These are phyloP conservation scores for Stachybotrys chlorohalonatus DNA, from an alignment of 2,329 filamentous ascomycete genomes.

Conservation along the genomic window DNA sequence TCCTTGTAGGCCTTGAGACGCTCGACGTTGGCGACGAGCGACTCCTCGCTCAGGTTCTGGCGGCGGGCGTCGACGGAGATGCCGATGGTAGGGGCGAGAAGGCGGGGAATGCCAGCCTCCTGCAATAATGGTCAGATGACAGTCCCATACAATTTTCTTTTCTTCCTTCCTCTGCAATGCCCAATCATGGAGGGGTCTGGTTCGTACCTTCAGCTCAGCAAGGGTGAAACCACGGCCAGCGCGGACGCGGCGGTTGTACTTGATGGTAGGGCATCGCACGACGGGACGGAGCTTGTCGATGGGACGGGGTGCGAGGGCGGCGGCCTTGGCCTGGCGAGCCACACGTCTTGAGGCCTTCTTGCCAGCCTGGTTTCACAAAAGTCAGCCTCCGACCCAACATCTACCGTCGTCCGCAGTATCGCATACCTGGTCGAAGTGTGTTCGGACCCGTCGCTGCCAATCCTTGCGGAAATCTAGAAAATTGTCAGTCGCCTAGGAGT, in stretches of 20 bases:
- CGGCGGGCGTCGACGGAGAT: slow-evolving; percentile 95
- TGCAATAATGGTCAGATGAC: slow-evolving; percentile 34
- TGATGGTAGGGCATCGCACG: slow-evolving; percentile 95
- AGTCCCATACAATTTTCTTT: neutral
- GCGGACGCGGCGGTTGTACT: slow-evolving; percentile 98
- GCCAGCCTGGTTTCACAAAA: slow-evolving; percentile 59
- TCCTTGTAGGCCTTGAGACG: slow-evolving; percentile 97
- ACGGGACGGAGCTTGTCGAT: slow-evolving; percentile 95
- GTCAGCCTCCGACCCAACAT: neutral
- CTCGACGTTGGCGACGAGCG: slow-evolving; percentile 86
- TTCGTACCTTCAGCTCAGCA: slow-evolving; percentile 88
- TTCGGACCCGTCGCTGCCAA: slow-evolving; percentile 98
- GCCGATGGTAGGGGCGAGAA: slow-evolving; percentile 90
- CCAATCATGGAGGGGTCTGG: neutral
- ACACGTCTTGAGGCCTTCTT: slow-evolving; percentile 90
- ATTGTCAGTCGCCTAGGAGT: slow-evolving; percentile 26
- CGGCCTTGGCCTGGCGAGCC: slow-evolving; percentile 90
- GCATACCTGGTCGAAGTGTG: slow-evolving; percentile 99
- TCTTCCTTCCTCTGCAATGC: neutral
- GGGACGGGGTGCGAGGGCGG: slow-evolving; percentile 87
- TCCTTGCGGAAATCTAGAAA: slow-evolving; percentile 95
- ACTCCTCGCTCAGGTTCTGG: slow-evolving; percentile 95
- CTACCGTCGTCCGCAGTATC: slow-evolving; percentile 3
- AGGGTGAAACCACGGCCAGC: slow-evolving; percentile 97
- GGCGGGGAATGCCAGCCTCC: slow-evolving; percentile 93